Percentiles rank a stretch among this genome's conserved stretches.
Evolutionary conservation across 192 early-diverging fungal species (phyloP).

Genomic region (Backusella morwellensis): DNA sequence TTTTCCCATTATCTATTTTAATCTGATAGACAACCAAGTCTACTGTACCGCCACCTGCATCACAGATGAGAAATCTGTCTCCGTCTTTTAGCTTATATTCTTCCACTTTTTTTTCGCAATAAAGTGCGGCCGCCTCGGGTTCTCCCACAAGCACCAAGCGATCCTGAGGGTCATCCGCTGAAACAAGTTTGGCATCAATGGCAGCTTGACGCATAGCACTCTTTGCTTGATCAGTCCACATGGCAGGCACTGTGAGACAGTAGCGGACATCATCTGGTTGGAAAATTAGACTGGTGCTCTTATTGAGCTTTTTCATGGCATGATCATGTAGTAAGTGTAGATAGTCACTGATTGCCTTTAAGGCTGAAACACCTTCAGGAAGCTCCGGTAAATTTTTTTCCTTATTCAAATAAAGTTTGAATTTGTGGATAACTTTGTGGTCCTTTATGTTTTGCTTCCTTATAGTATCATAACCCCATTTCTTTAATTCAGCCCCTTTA

Average conservation of each 20-base stretch:
- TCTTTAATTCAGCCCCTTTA: background rate
- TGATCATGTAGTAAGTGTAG: background rate
- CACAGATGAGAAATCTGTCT: constrained; percentile 49
- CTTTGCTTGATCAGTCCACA: constrained; percentile 47
- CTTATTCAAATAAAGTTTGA: background rate
- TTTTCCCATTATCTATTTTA: constrained; percentile 18
- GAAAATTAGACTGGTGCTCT: background rate
- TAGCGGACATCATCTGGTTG: background rate
- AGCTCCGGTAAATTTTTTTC: background rate
- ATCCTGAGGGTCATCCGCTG: constrained; percentile 34
- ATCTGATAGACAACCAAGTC: constrained; percentile 52
- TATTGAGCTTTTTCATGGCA: background rate
- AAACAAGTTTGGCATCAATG: constrained; percentile 38
- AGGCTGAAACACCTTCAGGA: background rate
- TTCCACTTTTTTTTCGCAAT: constrained; percentile 42
- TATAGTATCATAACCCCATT: background rate
- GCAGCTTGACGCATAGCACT: constrained; percentile 42
- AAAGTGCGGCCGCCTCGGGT: constrained; percentile 43
- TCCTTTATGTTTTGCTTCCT: background rate
- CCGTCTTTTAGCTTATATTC: constrained; percentile 36
- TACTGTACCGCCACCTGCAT: constrained; percentile 52
- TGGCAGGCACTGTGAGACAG: constrained; percentile 53
- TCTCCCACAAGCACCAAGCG: constrained; percentile 43
- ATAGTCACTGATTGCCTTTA: background rate
- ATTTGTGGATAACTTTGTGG: background rate